Base-by-base conservation (phyloP, 2,329 filamentous ascomycete species). In the Alternaria incomplexa region DNA sequence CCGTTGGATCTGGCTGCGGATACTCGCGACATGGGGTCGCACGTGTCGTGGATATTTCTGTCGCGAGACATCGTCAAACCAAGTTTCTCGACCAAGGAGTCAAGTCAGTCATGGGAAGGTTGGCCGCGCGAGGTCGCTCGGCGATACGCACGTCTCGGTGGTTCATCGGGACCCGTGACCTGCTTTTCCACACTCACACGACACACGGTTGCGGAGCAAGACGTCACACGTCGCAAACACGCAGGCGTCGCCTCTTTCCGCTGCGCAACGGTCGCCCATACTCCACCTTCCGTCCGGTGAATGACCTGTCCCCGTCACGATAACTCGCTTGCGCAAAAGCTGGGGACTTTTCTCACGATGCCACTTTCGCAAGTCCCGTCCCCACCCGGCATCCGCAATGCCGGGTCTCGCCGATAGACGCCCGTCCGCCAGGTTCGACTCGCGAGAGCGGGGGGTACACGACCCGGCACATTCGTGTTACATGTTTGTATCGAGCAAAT, bases 371-470 rank as follows among this genome's bases (percentile, higher is more conserved):
- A 25, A 32, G 25, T 32, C 36, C 26, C 22, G 15, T 26, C 22
- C 54, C 59, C 53, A 60, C 58, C 15, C 47, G 48, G 55, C 46
- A 25, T 52, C 59, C 62, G 22, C 43, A 25, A 43, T 48, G 59
- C 59, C 62, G 62, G 51, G 55, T 57, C 62, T 64, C 62, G 62
- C 62, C 62, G 62, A 64, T 40, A 40, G 36, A 40, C 36, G 36
- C 36, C 36, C 36, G 36, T 40, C 36, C 45, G 55, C 62, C 46
- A 52, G 26, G 20, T 23, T 22, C 40, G 12, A 30, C 28, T 44
- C 44, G 45, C 50, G 17, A 46, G 6, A 46, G 46, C 47, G 53
- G 59, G 47, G 59, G 59, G 46, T 43, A 15, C 15, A 30, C 17
- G 20, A 17, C 5, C 20, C 30, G 32, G 40, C 23, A 28, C 23